Percentiles rank a stretch among this genome's conserved stretches.
phyloP scores from a whole-genome alignment of 2,329 filamentous ascomycete genomes.

The Bimuria novae-zelandiae region DNA sequence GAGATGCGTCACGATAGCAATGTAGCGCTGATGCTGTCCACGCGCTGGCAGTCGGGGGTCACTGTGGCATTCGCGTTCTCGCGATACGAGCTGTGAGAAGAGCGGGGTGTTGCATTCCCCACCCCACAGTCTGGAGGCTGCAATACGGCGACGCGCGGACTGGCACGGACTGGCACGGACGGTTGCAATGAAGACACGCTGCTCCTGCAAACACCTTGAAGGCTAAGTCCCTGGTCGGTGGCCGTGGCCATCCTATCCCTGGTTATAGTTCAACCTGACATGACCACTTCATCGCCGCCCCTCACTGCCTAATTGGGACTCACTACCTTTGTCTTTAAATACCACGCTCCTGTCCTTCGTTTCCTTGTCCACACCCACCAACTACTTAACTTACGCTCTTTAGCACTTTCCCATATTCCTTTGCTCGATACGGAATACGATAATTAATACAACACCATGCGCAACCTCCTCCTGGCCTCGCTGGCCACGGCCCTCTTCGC shows the following conservation, averaged over 20 bases:
- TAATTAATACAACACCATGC: constrained; percentile 28
- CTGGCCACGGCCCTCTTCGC: constrained; percentile 44
- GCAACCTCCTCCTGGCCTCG: constrained; percentile 34
- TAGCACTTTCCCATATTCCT: constrained; percentile 3
- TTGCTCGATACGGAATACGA: background rate
- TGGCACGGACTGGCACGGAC: constrained; percentile 17
- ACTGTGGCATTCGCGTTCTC: constrained; percentile 10
- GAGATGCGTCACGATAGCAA: constrained; percentile 10
- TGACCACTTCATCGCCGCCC: constrained; percentile 5
- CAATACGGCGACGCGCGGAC: constrained; percentile 10
- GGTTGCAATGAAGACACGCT: constrained; percentile 22
- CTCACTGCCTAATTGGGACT: constrained; percentile 17
- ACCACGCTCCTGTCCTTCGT: constrained; percentile 15
- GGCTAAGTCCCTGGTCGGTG: constrained; percentile 24
- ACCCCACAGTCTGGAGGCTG: constrained; percentile 24
- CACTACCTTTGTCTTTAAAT: constrained; percentile 23
- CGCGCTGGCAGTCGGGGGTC: constrained; percentile 5
- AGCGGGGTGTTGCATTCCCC: constrained; percentile 35
- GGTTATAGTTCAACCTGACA: constrained; percentile 1
- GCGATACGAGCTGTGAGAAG: constrained; percentile 10
- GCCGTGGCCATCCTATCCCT: constrained; percentile 33
- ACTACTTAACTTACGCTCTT: constrained; percentile 12
- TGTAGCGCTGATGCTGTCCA: constrained; percentile 10
- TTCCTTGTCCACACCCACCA: constrained; percentile 7
- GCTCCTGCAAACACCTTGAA: constrained; percentile 24